Base-by-base conservation (phyloP, 2,329 filamentous ascomycete species). In the Botrytis medusae region DNA sequence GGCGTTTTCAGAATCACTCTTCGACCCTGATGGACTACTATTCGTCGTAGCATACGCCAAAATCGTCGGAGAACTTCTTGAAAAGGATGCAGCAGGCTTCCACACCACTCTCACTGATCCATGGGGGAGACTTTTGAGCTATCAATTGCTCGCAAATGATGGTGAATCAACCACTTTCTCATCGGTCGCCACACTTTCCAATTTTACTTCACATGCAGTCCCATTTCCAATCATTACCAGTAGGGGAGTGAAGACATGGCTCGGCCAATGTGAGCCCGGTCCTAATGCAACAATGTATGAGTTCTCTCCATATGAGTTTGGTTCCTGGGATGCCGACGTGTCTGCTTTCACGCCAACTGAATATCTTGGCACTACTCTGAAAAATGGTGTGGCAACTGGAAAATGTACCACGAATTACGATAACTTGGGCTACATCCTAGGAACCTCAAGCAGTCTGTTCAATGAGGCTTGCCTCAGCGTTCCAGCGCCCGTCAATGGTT, bases 291-390 rank as follows among this genome's bases (percentile, higher is more conserved):
- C 89, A 65, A 85, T 89, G 37, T 92, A 87, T 77, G 91, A 92
- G 77, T 89, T 92, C 81, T 86, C 84, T 74, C 89, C 91, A 1
- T 92, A 86, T 81, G 90, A 92, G 80, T 88, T 91, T 75, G 91
- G 91, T 74, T 87, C 85, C 29, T 92, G 87, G 83, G 90, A 92
- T 79, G 82, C 83, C 0, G 88, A 87, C 16, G 84, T 90, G 12
- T 84, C 83, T 62, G 89, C 88, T 54, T 92, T 92, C 78, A 87
- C 84, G 16, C 87, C 86, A 5, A 88, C 87, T 1, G 81, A 84
- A 72, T 92, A 89, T 79, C 84, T 91, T 40, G 90, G 88, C 42
- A 89, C 89, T 67, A 84, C 86, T 74, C 87, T 92, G 74, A 82
- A 82, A 75, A 82, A 83, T 68, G 90, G 90, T 75, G 62, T 74